Evolutionary conservation across 108 stramenopile genomes (phyloP).

Genomic region (Fragilaria radians): DNA sequence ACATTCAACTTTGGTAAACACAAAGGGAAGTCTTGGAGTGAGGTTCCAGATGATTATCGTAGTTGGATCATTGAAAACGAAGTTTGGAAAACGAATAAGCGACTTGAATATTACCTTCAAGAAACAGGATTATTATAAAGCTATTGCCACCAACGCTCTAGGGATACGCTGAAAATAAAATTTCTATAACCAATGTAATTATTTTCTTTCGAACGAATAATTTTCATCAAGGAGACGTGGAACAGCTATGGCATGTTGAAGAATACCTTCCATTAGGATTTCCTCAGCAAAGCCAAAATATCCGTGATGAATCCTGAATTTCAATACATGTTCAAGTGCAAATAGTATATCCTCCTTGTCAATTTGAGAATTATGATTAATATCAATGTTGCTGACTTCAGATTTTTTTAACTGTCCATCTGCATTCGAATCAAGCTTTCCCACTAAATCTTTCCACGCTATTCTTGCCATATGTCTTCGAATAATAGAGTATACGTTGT

Average conservation of each 20-base stretch:
- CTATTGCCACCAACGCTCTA: too few relatives aligned
- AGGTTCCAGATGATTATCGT: constrained; percentile 18
- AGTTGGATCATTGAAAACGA: constrained; percentile 6
- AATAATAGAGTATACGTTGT: neutral
- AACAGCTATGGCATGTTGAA: too few relatives aligned
- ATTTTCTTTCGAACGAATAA: too few relatives aligned
- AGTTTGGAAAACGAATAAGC: constrained; percentile 1
- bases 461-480: neutral
- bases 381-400: neutral
- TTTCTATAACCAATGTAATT: too few relatives aligned
- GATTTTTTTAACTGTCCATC: neutral
- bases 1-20: constrained; percentile 24
- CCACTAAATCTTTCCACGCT: neutral
- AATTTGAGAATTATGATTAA: constrained; percentile 1
- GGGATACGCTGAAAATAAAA: too few relatives aligned
- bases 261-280: too few relatives aligned
- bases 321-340: neutral
- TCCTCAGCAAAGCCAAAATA: neutral
- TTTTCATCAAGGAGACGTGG: too few relatives aligned
- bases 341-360: neutral
- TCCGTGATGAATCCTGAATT: neutral
- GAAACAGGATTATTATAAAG: too few relatives aligned
- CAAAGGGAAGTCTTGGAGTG: constrained; percentile 6
- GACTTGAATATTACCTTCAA: neutral
- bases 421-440: neutral